Conservation (phyloP, 176 grass and related monocot genomes). For the Sorghum bicolor region DNA sequence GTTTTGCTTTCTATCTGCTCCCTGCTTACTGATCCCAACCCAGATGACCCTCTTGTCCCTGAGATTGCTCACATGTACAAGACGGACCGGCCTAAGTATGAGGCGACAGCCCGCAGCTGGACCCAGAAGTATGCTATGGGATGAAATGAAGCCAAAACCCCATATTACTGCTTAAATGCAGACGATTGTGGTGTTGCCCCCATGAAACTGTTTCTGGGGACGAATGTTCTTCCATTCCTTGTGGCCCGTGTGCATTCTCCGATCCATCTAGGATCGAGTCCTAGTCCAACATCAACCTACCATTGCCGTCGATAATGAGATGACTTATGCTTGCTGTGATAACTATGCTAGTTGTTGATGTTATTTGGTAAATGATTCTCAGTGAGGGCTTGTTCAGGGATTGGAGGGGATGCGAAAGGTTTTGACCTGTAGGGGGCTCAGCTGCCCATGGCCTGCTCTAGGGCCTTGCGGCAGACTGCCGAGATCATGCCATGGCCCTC, state of each 20-base stretch:
- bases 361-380: background rate
- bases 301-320: slow-evolving; percentile 41
- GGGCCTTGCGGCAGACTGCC: background rate
- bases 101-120: slow-evolving; percentile 65
- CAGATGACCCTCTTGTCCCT: slow-evolving; percentile 67
- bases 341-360: slow-evolving; percentile 30
- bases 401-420: background rate
- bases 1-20: slow-evolving; percentile 78
- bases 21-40: slow-evolving; percentile 65
- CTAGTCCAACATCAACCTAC: slow-evolving; percentile 41
- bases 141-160: slow-evolving; percentile 3
- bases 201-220: slow-evolving; percentile 28
- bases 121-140: slow-evolving; percentile 76
- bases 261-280: slow-evolving; percentile 39
- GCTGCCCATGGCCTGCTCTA: background rate
- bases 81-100: slow-evolving; percentile 52
- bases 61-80: slow-evolving; percentile 81
- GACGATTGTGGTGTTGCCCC: slow-evolving; percentile 33
- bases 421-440: background rate
- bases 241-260: slow-evolving; percentile 23
- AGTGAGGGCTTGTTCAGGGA: background rate
- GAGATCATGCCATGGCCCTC: background rate
- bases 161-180: slow-evolving; percentile 24
- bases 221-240: slow-evolving; percentile 35
- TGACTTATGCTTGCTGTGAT: slow-evolving; percentile 35